Evolutionary conservation across 2,329 filamentous ascomycete species (phyloP), one percentile per base, ranked within the genome.

Genomic region (Fusarium mangiferae): DNA sequence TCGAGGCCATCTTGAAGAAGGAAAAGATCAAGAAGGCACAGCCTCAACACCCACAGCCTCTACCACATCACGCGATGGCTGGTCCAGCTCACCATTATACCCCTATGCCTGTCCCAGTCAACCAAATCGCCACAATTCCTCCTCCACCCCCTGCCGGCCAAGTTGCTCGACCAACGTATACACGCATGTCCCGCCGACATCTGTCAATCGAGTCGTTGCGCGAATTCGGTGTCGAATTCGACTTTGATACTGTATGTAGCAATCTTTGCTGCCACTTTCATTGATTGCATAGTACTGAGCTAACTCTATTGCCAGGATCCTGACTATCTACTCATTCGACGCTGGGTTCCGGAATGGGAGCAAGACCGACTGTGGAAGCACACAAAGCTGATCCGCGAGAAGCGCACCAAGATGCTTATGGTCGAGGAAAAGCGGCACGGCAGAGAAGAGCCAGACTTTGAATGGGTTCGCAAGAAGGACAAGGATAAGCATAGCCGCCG

Each of bases 281-380:
- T 45, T 20, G 22, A 26, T 14, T 30, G 12, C 24, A 35, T 17
- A n/a, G 36, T 56, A 49, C 24, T 59, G 38, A 48, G 54, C 74
- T 90, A 83, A 81, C 78, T 76, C 20, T 41, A 17, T 55, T 15
- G 13, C 46, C 74, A 90, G 86, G 91, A 95, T 77, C 87, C 89
- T 24, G 90, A 92, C 52, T 95, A 90, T 75, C 85, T 95, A 62
- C 82, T 95, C 67, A 92, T 95, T 83, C 93, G 92, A 82, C 87
- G 90, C 63, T 93, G 90, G 90, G 90, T 95, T 58, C 88, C 90
- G 8, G 90, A 94, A 75, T 88, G 89, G 70, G 89, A 94, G 79
- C 93, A 94, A 78, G 89, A 94, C 66, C 84, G 90, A 64, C 87
- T 94, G 55, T 95, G 93, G 87, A 87, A 89, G 48, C 92, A 95